Percentiles rank a stretch among this genome's conserved stretches.
phyloP scores from a whole-genome alignment of 2,329 filamentous ascomycete genomes.

The Alternaria incomplexa region DNA sequence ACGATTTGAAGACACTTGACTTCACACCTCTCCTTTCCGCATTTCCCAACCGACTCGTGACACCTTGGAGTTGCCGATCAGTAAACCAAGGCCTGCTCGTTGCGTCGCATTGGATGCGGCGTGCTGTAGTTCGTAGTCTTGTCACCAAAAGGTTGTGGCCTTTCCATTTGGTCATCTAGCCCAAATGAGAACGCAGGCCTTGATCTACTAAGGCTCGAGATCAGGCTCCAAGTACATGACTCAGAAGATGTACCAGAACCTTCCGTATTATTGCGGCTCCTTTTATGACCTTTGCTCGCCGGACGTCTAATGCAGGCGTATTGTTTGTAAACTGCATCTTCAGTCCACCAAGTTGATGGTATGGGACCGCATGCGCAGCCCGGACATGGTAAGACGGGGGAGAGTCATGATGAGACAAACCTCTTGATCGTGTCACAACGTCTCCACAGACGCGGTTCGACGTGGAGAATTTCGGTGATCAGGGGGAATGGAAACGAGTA shows the following conservation, averaged over 20 bases:
- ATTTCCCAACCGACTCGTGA: not conserved
- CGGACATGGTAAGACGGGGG: not conserved
- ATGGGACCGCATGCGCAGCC: not conserved
- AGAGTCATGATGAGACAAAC: not conserved
- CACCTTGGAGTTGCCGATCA: not conserved
- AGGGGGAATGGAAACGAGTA: not conserved
- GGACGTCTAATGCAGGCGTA: not conserved
- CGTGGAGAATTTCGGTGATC: not conserved
- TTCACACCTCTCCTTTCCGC: not conserved
- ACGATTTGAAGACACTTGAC: not conserved
- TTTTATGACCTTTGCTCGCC: not conserved
- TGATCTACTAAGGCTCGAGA: not conserved
- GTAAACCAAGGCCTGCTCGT: not conserved
- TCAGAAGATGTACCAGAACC: not conserved
- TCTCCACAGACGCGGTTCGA: not conserved
- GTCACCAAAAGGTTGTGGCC: not conserved
- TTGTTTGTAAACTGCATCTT: not conserved
- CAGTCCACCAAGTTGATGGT: not conserved
- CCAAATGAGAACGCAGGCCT: not conserved
- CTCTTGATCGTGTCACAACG: not conserved
- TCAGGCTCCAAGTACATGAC: not conserved
- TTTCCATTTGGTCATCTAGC: not conserved
- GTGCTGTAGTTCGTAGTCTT: not conserved
- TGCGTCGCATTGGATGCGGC: not conserved
- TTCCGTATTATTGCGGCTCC: not conserved